Conservation (phyloP, 2,329 filamentous ascomycete species). For the Aschersonia sp. region DNA sequence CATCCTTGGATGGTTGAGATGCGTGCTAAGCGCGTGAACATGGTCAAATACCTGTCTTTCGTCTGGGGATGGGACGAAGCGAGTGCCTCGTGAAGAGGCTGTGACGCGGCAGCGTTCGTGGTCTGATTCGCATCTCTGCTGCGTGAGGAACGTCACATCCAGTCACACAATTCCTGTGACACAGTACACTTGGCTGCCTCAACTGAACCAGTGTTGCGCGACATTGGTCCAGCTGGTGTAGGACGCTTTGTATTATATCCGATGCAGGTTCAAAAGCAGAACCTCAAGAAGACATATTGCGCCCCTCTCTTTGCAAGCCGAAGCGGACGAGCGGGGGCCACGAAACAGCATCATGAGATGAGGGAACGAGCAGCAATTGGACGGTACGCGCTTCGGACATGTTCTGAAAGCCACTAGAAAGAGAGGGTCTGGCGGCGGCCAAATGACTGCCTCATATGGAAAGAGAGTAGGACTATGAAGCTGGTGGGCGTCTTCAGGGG, state of each 20-base stretch:
- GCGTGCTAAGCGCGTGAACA: conserved; percentile 91
- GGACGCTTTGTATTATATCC: background rate
- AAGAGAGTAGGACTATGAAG: background rate
- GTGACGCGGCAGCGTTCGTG: background rate
- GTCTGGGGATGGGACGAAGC: conserved; percentile 93
- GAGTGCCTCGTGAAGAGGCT: background rate
- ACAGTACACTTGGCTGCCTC: background rate
- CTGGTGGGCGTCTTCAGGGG: background rate
- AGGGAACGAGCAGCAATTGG: too few relatives aligned
- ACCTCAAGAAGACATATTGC: background rate
- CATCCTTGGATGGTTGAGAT: conserved; percentile 99
- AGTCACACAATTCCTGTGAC: background rate
- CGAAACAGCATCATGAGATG: background rate
- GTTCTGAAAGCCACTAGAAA: too few relatives aligned
- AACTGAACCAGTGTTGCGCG: background rate
- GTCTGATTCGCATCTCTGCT: too few relatives aligned
- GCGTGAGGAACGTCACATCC: background rate
- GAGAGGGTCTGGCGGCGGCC: too few relatives aligned
- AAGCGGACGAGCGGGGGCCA: background rate
- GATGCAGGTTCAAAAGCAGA: background rate
- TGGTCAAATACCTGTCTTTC: conserved; percentile 82
- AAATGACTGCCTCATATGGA: too few relatives aligned
- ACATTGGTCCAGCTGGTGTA: background rate
- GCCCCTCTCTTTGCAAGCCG: too few relatives aligned
- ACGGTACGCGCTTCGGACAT: too few relatives aligned